Evolutionary conservation across 805 yeast genomes (phyloP), one percentile per base, ranked within the genome.

Genomic region (Metschnikowia proteae): DNA sequence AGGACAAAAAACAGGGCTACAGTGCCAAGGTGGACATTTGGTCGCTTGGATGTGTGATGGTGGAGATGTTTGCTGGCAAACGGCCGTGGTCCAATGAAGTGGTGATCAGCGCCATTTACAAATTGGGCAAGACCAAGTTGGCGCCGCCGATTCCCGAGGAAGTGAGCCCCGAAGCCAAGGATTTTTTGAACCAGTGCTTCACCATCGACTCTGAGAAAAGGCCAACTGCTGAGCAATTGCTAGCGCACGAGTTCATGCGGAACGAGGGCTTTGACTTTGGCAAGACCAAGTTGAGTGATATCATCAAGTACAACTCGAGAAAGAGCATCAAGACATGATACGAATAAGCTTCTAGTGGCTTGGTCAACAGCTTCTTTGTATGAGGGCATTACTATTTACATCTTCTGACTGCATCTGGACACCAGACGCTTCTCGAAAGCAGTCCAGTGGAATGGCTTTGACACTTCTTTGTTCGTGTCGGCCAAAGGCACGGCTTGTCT

Each of bases 71-170:
- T 75, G 97, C 97, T 0, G 99, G 98, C 1, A 81, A 90, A 57
- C 74, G 99, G 49, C 99, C 99, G 0, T 94, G 99, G 99, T 88
- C 96, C 1, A 89, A 94, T 52, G 84, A 87, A 56, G 98, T 92
- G 40, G 96, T 92, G 11, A 88, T 91, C 23, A 94, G 96, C 40
- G 99, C 97, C 3, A 88, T 94, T 78, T 86, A 88, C 66, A 88
- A 90, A 68, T 67, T 79, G 38, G 98, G 98, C 4, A 86, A 86
- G 51, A 81, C 90, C 28, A 86, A 88, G 60, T 77, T 84, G 44
- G 95, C 97, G 0, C 99, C 99, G 3, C 99, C 99, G 0, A 90
- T 95, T 43, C 96, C 97, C 0, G 91, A 86, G n/a, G 96, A 90
- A 49, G 84, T 92, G 0, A 80, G 90, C 1, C 63, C 61, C 3